phyloP scores from a whole-genome alignment of 129 eudicot genomes.

The Mikania micrantha region DNA sequence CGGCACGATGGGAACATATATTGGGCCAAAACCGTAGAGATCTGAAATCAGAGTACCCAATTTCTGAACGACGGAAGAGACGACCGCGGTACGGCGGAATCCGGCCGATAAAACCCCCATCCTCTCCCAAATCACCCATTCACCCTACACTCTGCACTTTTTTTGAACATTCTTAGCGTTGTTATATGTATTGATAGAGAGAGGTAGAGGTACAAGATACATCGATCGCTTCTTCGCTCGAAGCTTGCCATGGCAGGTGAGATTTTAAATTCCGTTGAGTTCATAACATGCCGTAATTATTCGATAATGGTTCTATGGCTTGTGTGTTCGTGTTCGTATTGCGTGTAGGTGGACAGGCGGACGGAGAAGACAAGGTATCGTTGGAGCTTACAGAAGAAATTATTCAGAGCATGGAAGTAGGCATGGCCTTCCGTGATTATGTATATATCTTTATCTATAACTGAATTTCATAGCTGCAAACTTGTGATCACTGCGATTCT shows the following conservation, averaged over 20 bases:
- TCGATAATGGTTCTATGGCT: neutral
- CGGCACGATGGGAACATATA: neutral
- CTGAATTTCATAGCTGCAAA: neutral
- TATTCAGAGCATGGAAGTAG: conserved; percentile 98
- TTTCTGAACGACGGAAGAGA: neutral
- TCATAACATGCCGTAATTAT: neutral
- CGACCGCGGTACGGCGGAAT: conserved; percentile 25
- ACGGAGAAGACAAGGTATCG: conserved; percentile 86
- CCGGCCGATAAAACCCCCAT: conserved; percentile 21
- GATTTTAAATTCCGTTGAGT: conserved; percentile 1
- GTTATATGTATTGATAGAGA: neutral
- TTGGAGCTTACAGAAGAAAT: conserved; percentile 89
- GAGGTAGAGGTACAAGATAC: neutral
- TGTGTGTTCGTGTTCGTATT: neutral
- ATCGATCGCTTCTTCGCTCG: conserved; percentile 1
- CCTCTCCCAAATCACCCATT: neutral
- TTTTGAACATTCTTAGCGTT: neutral
- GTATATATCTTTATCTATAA: conserved; percentile 26
- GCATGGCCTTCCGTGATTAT: conserved; percentile 95
- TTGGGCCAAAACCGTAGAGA: neutral
- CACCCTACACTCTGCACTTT: neutral
- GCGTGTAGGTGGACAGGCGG: conserved; percentile 53
- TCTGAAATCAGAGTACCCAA: neutral
- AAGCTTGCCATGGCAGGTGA: conserved; percentile 34
- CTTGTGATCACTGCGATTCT: neutral